Evolutionary conservation across 1,139 yeast genomes (phyloP).

Genomic region (Yamadazyma pseudoaaseri): DNA sequence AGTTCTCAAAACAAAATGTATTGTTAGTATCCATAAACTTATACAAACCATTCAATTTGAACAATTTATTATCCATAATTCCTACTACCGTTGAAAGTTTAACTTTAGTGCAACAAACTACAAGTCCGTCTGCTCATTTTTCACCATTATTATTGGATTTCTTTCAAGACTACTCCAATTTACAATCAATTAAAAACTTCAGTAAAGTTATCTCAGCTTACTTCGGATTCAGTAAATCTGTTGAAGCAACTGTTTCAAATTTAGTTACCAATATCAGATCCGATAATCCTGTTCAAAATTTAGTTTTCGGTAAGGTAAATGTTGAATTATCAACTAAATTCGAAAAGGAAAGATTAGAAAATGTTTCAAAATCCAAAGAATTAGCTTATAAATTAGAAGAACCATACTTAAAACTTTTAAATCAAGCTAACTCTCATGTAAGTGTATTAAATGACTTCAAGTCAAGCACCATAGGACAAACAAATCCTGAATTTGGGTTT

Average conservation of each 20-base stretch:
- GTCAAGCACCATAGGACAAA: slow-evolving; percentile 39
- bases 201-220: slow-evolving; percentile 59
- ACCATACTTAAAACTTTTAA: slow-evolving; percentile 73
- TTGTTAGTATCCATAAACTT: slow-evolving; percentile 59
- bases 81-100: slow-evolving; percentile 59
- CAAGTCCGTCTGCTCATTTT: slow-evolving; percentile 46
- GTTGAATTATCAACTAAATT: slow-evolving; percentile 31
- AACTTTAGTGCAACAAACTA: slow-evolving; percentile 63
- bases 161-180: slow-evolving; percentile 55
- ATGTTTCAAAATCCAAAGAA: slow-evolving; percentile 32
- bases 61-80: slow-evolving; percentile 46
- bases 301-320: slow-evolving; percentile 53
- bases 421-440: slow-evolving; percentile 57
- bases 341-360: slow-evolving; percentile 24
- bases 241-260: slow-evolving; percentile 39
- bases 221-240: slow-evolving; percentile 50
- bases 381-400: slow-evolving; percentile 61
- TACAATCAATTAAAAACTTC: slow-evolving; percentile 46
- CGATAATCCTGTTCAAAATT: slow-evolving; percentile 59
- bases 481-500: slow-evolving; percentile 81
- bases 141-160: slow-evolving; percentile 73
- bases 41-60: slow-evolving; percentile 70
- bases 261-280: slow-evolving; percentile 53
- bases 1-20: slow-evolving; percentile 40
- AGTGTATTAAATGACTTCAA: slow-evolving; percentile 55